These are phyloP conservation scores for Cercospora sesami DNA, from an alignment of 2,329 filamentous ascomycete species.

Conservation along the genomic window DNA sequence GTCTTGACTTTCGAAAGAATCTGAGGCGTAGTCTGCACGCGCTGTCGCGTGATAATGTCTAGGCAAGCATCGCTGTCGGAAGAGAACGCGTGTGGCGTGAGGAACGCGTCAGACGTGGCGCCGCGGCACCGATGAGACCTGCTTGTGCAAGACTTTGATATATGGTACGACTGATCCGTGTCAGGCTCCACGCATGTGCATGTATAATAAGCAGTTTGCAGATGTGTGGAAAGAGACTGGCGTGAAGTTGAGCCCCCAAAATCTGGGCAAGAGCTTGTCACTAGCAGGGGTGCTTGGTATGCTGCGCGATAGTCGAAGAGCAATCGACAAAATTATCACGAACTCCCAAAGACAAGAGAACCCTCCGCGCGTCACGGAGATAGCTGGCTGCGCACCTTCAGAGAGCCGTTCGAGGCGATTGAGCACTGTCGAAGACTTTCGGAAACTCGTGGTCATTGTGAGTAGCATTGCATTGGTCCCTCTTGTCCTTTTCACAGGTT, in stretches of 20 bases:
- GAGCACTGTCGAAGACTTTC: not conserved
- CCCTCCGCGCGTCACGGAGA: not conserved
- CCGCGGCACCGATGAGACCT: conserved; percentile 6
- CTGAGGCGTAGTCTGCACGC: not conserved
- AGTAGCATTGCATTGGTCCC: not conserved
- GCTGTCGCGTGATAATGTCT: not conserved
- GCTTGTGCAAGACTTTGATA: not conserved
- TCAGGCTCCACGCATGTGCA: not conserved
- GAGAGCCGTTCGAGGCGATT: not conserved
- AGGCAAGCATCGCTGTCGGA: not conserved
- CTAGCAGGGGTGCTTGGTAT: not conserved
- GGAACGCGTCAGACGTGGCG: not conserved
- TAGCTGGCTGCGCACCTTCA: not conserved
- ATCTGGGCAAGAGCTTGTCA: conserved; percentile 1
- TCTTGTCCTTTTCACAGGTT: not conserved
- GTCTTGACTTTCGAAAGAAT: not conserved
- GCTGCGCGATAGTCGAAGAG: not conserved
- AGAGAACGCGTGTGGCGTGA: conserved; percentile 7
- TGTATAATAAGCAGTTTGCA: conserved; percentile 4
- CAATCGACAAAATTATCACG: not conserved
- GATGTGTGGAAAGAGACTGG: not conserved
- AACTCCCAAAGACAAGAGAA: not conserved
- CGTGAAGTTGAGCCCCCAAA: not conserved
- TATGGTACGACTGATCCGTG: not conserved
- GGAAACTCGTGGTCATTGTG: not conserved